Evolutionary conservation across 2,329 filamentous ascomycete genomes (phyloP), one percentile per base, ranked within the genome.

Genomic region (Teratosphaeria viscida): DNA sequence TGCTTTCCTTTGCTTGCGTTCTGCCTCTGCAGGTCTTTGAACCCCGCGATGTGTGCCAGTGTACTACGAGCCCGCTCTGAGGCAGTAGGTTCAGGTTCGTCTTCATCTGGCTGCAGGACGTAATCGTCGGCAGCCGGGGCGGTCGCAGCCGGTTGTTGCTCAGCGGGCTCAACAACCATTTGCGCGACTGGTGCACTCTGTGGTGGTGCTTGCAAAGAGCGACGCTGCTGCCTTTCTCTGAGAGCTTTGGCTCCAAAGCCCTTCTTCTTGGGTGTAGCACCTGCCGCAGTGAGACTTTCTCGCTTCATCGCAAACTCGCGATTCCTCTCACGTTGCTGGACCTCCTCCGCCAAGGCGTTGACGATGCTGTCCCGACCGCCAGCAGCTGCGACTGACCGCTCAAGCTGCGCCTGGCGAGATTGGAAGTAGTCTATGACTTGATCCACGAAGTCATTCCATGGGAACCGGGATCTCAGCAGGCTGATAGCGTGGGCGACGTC

Each of bases 381-480:
- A 60, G 76, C 73, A 2, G 64, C 56, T 10, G 70, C 64, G 19
- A 85, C 72, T 1, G 73, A 69, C 2, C 65, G 57, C 23, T 74
- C 68, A 52, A 85, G 75, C 60, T 84, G 79, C 10, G 53, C 35
- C 55, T 62, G 59, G 39, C 69, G 68, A 11, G 56, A 32, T 2
- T 63, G 60, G 56, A 61, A 66, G 58, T 70, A 72, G 16, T 57
- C 49, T 14, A 69, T 26, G 3, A 63, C 67, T 8, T 74, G 68
- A 0, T 77, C 63, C 5, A 80, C 67, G 57, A 84, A 81, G 2
- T 70, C 65, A 0, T 73, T 64, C 81, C 82, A 85, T 2, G 76
- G 73, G 65, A 79, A 86, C 1, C 66, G 62, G 1, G 69, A 66
- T 39, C 75, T 73, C 5, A 86, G 63, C 7, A 54, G 43, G 26